These are phyloP conservation scores for Alternaria panax DNA, from an alignment of 2,329 filamentous ascomycete species.

Conservation along the genomic window DNA sequence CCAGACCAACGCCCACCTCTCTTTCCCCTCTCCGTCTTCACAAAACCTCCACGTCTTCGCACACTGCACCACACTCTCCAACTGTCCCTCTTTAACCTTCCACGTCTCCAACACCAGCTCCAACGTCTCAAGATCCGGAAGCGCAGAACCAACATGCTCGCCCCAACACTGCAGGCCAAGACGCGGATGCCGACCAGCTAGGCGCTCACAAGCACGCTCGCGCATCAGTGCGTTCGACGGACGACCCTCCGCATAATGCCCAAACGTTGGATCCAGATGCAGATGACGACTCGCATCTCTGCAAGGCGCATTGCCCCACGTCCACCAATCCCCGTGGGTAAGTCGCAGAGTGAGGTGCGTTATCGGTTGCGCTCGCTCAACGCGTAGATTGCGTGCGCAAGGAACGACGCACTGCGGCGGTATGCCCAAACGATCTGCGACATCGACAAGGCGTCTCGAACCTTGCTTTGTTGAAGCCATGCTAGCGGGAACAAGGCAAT, in stretches of 20 bases:
- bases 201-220: conserved; percentile 23
- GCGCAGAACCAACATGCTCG: conserved; percentile 6
- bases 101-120: conserved; percentile 40
- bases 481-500: background rate
- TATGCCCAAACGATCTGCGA: background rate
- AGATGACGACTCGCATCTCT: conserved; percentile 10
- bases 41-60: conserved; percentile 40
- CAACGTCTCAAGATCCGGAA: conserved; percentile 31
- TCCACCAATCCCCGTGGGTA: conserved; percentile 24
- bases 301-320: conserved; percentile 16
- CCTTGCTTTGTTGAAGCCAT: background rate
- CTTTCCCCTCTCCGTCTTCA: background rate
- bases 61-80: conserved; percentile 38
- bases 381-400: conserved; percentile 1
- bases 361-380: conserved; percentile 20
- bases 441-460: background rate
- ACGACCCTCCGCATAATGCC: background rate
- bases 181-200: conserved; percentile 18
- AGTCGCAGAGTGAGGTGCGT: conserved; percentile 28
- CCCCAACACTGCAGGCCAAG: conserved; percentile 20
- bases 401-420: background rate
- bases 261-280: conserved; percentile 31
- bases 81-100: conserved; percentile 27
- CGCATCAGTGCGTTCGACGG: conserved; percentile 25
- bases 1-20: conserved; percentile 29